These are phyloP conservation scores for Coemansia sp. DNA, from an alignment of 192 early-diverging fungal species.

Conservation along the genomic window DNA sequence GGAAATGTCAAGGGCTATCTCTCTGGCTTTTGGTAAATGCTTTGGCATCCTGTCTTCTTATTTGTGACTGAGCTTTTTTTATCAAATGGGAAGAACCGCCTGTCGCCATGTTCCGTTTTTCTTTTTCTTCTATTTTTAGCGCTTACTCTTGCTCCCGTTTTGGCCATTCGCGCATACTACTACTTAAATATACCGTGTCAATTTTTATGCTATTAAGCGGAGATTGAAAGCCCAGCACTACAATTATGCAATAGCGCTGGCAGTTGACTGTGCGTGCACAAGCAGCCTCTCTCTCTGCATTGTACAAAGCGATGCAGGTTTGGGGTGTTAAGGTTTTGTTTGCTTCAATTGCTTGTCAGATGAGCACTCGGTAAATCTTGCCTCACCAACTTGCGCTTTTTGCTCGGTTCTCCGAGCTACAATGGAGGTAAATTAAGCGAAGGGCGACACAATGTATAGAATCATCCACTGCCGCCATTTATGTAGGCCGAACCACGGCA, in stretches of 20 bases:
- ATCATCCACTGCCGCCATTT: background rate
- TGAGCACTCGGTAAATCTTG: conserved; percentile 6
- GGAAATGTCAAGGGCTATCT: conserved; percentile 39
- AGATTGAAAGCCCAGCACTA: background rate
- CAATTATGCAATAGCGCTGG: conserved; percentile 1
- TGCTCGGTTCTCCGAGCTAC: background rate
- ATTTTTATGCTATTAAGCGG: background rate
- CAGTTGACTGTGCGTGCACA: background rate
- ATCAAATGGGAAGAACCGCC: background rate
- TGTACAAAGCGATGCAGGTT: conserved; percentile 1
- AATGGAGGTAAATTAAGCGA: conserved; percentile 4
- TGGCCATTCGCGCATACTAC: background rate
- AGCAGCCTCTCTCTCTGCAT: background rate
- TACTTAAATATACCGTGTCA: conserved; percentile 5
- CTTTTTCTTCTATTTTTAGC: background rate
- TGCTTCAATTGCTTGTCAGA: conserved; percentile 3
- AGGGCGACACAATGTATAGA: background rate
- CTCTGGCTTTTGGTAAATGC: conserved; percentile 42
- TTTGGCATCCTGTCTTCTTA: background rate
- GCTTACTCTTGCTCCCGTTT: background rate
- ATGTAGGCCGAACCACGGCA: background rate
- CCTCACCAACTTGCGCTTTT: background rate
- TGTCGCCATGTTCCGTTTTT: background rate
- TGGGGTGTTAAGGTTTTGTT: background rate
- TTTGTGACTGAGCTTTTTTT: background rate